phyloP scores from a whole-genome alignment of 805 yeast species.

The Metschnikowia peoriensis region DNA sequence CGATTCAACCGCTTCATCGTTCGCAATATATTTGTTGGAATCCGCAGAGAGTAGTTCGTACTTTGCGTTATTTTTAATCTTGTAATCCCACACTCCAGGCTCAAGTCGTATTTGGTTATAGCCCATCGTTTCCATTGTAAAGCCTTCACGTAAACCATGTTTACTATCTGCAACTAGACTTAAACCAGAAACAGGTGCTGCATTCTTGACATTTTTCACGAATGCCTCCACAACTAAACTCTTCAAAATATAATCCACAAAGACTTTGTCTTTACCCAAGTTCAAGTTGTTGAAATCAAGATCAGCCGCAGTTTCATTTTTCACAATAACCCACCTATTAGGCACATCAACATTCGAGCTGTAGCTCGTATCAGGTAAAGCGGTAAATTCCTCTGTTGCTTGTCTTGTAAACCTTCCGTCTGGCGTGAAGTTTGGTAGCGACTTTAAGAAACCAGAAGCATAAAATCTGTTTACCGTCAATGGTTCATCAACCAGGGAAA shows the following conservation, averaged over 20 bases:
- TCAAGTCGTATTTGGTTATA: slow-evolving; percentile 74
- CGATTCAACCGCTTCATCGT: slow-evolving; percentile 21
- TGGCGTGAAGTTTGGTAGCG: slow-evolving; percentile 29
- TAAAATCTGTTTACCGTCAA: slow-evolving; percentile 60
- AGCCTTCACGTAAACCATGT: slow-evolving; percentile 48
- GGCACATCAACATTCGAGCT: slow-evolving; percentile 55
- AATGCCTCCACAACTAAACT: slow-evolving; percentile 69
- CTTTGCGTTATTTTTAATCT: slow-evolving; percentile 37
- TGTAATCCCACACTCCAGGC: slow-evolving; percentile 70
- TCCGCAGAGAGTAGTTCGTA: slow-evolving; percentile 38
- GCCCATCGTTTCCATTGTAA: slow-evolving; percentile 77
- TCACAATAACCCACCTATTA: slow-evolving; percentile 62
- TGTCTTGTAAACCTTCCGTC: slow-evolving; percentile 18
- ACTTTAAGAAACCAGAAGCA: slow-evolving; percentile 40
- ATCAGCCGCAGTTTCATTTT: slow-evolving; percentile 38
- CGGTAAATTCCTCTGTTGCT: slow-evolving; percentile 28
- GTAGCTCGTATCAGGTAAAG: slow-evolving; percentile 15
- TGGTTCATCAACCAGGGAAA: slow-evolving; percentile 33
- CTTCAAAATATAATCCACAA: slow-evolving; percentile 44
- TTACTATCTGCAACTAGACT: slow-evolving; percentile 38
- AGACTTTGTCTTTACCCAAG: slow-evolving; percentile 25
- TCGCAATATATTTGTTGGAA: slow-evolving; percentile 39
- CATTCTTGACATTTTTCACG: slow-evolving; percentile 45
- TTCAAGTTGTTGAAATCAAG: slow-evolving; percentile 64
- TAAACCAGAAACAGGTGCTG: slow-evolving; percentile 49